phyloP scores from a whole-genome alignment of 768 basidiomycete species.

The Erythrobasidium yunnanense region DNA sequence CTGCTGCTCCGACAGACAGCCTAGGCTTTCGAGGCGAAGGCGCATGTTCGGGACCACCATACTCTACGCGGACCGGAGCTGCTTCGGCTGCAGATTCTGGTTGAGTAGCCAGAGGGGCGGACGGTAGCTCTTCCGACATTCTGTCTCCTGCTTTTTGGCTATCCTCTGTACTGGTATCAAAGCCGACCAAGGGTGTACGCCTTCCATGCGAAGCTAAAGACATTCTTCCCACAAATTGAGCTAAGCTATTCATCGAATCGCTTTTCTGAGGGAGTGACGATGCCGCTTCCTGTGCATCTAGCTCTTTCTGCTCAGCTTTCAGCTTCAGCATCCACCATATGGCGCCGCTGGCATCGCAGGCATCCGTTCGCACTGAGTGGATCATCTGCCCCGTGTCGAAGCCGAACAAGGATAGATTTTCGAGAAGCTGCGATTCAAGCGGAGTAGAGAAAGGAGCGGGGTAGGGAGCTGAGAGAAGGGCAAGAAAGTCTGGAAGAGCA shows the following conservation, averaged over 20 bases:
- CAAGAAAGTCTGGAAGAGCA: conserved; percentile 42
- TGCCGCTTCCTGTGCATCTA: conserved; percentile 33
- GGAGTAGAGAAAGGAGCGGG: conserved; percentile 80
- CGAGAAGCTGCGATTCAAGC: conserved; percentile 67
- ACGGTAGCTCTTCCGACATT: no score
- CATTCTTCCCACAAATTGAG: background rate
- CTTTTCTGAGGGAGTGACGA: conserved; percentile 25
- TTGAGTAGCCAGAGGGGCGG: no score
- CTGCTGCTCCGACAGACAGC: background rate
- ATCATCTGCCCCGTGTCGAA: conserved; percentile 89
- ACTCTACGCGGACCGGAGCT: background rate
- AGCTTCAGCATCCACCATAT: conserved; percentile 93
- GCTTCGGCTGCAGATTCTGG: background rate
- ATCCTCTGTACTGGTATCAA: no score
- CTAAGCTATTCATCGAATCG: conserved; percentile 5
- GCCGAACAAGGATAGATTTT: conserved; percentile 61
- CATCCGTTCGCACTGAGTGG: conserved; percentile 82
- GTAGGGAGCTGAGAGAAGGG: conserved; percentile 45
- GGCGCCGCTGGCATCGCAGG: conserved; percentile 82
- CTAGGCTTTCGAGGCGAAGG: conserved; percentile 11
- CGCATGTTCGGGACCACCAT: conserved; percentile 2
- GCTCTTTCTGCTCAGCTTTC: conserved; percentile 57
- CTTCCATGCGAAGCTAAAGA: background rate
- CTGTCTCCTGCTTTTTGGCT: no score
- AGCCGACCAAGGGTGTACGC: no score